Percentiles rank a stretch among this genome's conserved stretches.
Evolutionary conservation across 768 basidiomycete species (phyloP).

Genomic region (Russula vinacea): DNA sequence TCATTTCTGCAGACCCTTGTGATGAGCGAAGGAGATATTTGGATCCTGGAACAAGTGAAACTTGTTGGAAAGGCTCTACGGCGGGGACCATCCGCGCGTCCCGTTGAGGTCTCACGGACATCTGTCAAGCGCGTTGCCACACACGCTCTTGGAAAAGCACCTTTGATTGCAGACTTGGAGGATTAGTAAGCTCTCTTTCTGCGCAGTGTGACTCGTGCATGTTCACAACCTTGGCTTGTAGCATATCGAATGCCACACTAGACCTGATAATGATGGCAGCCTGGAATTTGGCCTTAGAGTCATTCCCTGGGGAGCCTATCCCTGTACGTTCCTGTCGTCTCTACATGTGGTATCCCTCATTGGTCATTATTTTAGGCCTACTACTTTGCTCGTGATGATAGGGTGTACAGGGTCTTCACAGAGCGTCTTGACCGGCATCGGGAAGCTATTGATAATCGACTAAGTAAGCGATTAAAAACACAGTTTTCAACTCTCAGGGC

Average conservation of each 20-base stretch:
- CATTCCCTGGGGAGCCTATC: conserved; percentile 59
- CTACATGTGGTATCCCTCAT: conserved; percentile 6
- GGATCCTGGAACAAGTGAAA: conserved; percentile 71
- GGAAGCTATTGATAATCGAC: conserved; percentile 45
- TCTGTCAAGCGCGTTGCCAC: conserved; percentile 87
- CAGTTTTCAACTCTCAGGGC: conserved; percentile 57
- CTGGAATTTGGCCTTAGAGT: conserved; percentile 65
- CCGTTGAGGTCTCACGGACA: conserved; percentile 69
- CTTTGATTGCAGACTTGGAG: conserved; percentile 75
- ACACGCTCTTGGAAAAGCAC: conserved; percentile 75
- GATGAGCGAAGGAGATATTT: conserved; percentile 94
- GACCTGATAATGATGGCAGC: conserved; percentile 81
- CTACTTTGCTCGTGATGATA: conserved; percentile 90
- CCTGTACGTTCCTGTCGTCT: conserved; percentile 52
- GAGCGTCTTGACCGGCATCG: conserved; percentile 42
- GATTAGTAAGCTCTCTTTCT: conserved; percentile 69
- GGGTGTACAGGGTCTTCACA: conserved; percentile 69
- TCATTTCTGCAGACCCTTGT: conserved; percentile 92
- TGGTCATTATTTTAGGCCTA: conserved; percentile 49
- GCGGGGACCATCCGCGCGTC: conserved; percentile 62
- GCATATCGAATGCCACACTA: conserved; percentile 84
- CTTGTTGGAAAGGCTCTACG: conserved; percentile 69
- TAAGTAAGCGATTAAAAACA: conserved; percentile 61
- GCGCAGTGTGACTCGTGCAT: neutral
- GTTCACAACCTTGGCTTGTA: conserved; percentile 33